phyloP scores from a whole-genome alignment of 176 grass and related monocot genomes.

The Secale cereale region DNA sequence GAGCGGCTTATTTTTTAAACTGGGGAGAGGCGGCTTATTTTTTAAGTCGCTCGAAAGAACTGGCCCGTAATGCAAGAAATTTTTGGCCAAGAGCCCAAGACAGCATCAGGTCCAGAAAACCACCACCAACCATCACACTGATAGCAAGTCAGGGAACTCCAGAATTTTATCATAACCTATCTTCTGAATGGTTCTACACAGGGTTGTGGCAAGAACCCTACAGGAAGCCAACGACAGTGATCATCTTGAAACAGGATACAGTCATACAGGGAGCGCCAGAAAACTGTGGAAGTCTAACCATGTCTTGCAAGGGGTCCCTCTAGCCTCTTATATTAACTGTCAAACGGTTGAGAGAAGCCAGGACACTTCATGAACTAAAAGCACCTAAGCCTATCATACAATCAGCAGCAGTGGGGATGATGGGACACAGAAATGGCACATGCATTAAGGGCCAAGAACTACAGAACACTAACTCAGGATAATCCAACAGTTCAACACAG shows the following conservation, averaged over 20 bases:
- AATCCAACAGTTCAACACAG: background rate
- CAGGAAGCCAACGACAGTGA: background rate
- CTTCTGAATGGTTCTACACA: background rate
- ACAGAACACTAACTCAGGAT: background rate
- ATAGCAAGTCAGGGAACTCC: background rate
- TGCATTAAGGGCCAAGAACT: background rate
- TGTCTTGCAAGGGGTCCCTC: background rate
- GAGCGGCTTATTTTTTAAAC: too few relatives aligned
- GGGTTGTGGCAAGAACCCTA: background rate
- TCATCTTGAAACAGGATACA: constrained; percentile 1
- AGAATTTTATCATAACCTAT: too few relatives aligned
- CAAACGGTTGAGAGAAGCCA: background rate
- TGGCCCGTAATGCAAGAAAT: background rate
- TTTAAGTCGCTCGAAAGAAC: too few relatives aligned
- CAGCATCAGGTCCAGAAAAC: background rate
- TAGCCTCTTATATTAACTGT: background rate
- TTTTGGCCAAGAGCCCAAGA: background rate
- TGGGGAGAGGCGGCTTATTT: too few relatives aligned
- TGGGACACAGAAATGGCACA: background rate
- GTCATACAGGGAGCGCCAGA: background rate
- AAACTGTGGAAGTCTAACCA: background rate
- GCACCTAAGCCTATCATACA: too few relatives aligned
- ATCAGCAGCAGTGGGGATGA: background rate
- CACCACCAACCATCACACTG: background rate
- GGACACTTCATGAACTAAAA: background rate